Conservation (phyloP, 2,329 filamentous ascomycete species). For the Penicillium sp. region DNA sequence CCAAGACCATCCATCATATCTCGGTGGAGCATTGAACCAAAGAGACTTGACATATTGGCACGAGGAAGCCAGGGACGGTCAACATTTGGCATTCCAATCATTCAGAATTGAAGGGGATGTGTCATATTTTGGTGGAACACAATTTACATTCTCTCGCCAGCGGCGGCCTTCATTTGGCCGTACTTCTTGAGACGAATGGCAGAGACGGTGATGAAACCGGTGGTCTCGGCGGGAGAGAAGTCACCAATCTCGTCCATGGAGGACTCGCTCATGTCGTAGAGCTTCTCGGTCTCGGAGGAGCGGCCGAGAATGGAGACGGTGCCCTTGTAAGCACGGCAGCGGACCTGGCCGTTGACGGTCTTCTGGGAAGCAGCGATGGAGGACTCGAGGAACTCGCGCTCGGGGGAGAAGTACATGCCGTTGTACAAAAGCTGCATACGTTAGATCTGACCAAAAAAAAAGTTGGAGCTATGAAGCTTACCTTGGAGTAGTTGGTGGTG, state of each 20-base stretch:
- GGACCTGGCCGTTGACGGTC: constrained; percentile 61
- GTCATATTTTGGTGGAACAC: constrained; percentile 1
- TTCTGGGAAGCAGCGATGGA: constrained; percentile 27
- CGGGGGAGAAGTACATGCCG: constrained; percentile 62
- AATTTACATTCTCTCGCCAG: constrained; percentile 34
- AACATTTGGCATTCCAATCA: constrained; percentile 20
- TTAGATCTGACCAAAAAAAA: background rate
- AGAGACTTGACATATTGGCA: constrained; percentile 7
- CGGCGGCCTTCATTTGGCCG: constrained; percentile 41
- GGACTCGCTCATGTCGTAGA: constrained; percentile 65
- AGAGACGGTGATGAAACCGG: constrained; percentile 56
- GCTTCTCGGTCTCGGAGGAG: constrained; percentile 66
- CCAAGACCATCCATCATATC: constrained; percentile 13
- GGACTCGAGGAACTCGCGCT: constrained; percentile 67
- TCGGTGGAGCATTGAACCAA: constrained; percentile 9
- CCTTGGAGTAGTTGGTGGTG: constrained; percentile 61
- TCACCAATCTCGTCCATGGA: constrained; percentile 70
- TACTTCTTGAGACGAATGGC: constrained; percentile 45
- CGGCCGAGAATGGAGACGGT: constrained; percentile 50
- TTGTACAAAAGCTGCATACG: constrained; percentile 25
- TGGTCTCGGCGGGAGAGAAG: constrained; percentile 65
- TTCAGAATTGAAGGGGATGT: constrained; percentile 3
- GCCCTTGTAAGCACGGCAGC: constrained; percentile 67
- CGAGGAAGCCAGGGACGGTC: constrained; percentile 23
- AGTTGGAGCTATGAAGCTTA: constrained; percentile 1